Percentiles rank a stretch among this genome's conserved stretches.
These are phyloP conservation scores for Fusarium torreyae DNA, from an alignment of 2,329 filamentous ascomycete species.

Conservation along the genomic window DNA sequence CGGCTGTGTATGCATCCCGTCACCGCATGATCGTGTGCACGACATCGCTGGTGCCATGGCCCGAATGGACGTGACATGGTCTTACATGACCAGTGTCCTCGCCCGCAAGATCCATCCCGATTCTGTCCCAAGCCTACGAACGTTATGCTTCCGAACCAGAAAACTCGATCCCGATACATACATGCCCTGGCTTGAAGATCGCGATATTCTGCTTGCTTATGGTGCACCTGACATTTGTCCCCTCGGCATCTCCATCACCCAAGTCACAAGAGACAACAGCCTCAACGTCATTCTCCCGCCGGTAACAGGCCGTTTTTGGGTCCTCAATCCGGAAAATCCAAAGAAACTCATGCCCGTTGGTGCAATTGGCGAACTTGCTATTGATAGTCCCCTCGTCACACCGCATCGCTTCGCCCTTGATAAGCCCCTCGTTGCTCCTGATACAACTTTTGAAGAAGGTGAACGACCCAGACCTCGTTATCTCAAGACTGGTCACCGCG, in stretches of 20 bases:
- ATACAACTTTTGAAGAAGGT: not conserved
- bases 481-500: slow-evolving; percentile 67
- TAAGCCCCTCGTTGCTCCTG: slow-evolving; percentile 48
- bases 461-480: slow-evolving; percentile 53
- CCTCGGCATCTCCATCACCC: slow-evolving; percentile 65
- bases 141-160: slow-evolving; percentile 64
- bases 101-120: slow-evolving; percentile 61
- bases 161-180: slow-evolving; percentile 67
- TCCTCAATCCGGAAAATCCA: slow-evolving; percentile 67
- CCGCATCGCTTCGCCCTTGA: slow-evolving; percentile 56
- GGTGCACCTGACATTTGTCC: slow-evolving; percentile 67
- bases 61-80: slow-evolving; percentile 66
- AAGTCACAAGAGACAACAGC: slow-evolving; percentile 57
- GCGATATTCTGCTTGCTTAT: slow-evolving; percentile 66
- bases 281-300: slow-evolving; percentile 63
- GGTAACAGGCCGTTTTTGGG: slow-evolving; percentile 65
- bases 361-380: slow-evolving; percentile 70
- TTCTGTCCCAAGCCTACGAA: slow-evolving; percentile 57
- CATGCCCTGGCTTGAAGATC: slow-evolving; percentile 61
- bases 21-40: slow-evolving; percentile 63
- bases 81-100: slow-evolving; percentile 72
- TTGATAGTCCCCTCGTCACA: slow-evolving; percentile 64
- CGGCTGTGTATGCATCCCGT: slow-evolving; percentile 72
- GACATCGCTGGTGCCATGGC: slow-evolving; percentile 66
- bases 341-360: slow-evolving; percentile 68